Conservation (phyloP, 148 eudicot species). For the Pharnaceum exiguum region DNA sequence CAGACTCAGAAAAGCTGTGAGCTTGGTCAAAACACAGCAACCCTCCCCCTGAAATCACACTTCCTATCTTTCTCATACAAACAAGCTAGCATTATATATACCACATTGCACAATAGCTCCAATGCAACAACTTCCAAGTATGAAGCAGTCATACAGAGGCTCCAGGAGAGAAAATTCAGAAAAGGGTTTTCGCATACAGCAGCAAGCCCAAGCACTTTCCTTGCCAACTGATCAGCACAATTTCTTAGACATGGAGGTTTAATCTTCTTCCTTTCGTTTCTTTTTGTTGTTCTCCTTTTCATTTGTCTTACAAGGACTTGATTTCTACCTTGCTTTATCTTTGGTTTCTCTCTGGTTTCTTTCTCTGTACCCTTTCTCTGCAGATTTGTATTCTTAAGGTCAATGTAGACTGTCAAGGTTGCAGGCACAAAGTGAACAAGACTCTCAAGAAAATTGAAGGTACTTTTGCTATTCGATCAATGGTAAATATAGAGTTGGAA, state of each 20-base stretch:
- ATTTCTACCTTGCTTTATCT: neutral
- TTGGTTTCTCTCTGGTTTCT: neutral
- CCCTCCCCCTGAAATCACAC: neutral
- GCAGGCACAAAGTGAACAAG: constrained; percentile 48
- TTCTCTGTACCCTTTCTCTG: neutral
- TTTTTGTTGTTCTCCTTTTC: neutral
- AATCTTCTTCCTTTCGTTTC: neutral
- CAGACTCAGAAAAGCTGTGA: neutral
- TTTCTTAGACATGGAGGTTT: constrained; percentile 27
- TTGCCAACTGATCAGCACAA: constrained; percentile 24
- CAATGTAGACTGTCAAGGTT: constrained; percentile 48
- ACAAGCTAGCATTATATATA: neutral
- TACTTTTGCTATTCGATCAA: too few species aligned
- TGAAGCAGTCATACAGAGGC: neutral
- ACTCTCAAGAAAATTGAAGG: constrained; percentile 54
- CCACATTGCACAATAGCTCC: neutral
- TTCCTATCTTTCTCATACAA: neutral
- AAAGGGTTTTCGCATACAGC: constrained; percentile 12
- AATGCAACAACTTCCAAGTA: neutral
- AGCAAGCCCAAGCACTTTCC: neutral
- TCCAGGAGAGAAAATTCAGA: neutral
- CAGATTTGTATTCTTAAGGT: constrained; percentile 52
- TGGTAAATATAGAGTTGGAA: too few species aligned
- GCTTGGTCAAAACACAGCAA: neutral
- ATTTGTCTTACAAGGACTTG: neutral